Conservation (phyloP, 768 basidiomycete genomes). For the Lentinula guzmanii region DNA sequence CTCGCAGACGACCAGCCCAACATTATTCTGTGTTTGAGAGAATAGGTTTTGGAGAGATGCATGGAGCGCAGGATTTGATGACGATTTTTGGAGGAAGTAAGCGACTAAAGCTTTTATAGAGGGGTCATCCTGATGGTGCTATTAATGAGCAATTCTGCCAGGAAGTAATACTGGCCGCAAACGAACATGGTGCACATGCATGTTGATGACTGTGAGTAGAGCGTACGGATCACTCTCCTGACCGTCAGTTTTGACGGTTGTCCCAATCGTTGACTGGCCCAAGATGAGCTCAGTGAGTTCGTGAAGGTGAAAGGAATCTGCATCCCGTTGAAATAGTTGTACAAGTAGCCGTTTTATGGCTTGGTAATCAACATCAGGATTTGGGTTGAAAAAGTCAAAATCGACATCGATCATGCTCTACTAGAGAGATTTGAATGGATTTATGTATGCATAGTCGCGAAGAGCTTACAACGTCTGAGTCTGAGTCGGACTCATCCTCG, state of each 20-base stretch:
- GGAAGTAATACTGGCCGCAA: constrained; percentile 8
- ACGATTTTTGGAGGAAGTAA: constrained; percentile 64
- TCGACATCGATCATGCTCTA: constrained; percentile 76
- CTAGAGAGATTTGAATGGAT: constrained; percentile 18
- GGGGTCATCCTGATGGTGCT: constrained; percentile 49
- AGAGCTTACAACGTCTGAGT: constrained; percentile 22
- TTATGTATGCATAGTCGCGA: neutral
- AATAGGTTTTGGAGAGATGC: constrained; percentile 49
- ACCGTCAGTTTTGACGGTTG: constrained; percentile 90
- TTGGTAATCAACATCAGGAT: constrained; percentile 76
- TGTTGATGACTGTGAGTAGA: constrained; percentile 77
- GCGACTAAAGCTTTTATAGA: constrained; percentile 63
- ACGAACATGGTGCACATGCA: constrained; percentile 57
- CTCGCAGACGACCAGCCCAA: constrained; percentile 84
- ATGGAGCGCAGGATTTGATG: constrained; percentile 43
- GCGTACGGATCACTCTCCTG: constrained; percentile 89
- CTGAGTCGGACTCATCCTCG: constrained; percentile 28
- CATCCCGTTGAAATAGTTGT: constrained; percentile 73
- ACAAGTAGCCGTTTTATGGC: constrained; percentile 70
- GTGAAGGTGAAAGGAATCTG: constrained; percentile 62
- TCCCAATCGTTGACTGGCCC: constrained; percentile 62
- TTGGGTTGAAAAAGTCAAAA: constrained; percentile 92
- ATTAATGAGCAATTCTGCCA: neutral
- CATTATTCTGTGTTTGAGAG: constrained; percentile 43
- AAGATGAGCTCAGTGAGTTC: constrained; percentile 79